Percentiles rank a stretch among this genome's conserved stretches.
Conservation (phyloP, 1,284 basidiomycete species). For the Tilletia indica region DNA sequence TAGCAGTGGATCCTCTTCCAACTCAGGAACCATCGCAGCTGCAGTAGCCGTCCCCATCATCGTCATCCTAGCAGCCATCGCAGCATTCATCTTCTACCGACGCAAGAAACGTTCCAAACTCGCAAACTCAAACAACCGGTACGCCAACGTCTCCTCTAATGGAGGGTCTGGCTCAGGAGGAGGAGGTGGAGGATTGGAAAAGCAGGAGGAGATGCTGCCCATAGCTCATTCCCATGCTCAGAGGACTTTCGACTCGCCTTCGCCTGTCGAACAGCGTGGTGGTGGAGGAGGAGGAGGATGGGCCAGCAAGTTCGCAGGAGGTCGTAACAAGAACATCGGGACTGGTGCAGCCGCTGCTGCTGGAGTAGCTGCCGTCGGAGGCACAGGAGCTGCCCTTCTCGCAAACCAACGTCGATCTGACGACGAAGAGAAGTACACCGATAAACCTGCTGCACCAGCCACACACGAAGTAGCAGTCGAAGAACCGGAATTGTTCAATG, state of each 20-base stretch:
- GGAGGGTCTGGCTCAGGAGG: not conserved
- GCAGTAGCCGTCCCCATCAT: constrained; percentile 15
- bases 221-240: constrained; percentile 6
- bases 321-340: not conserved
- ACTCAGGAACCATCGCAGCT: constrained; percentile 2
- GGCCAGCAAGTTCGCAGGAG: not conserved
- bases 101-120: not conserved
- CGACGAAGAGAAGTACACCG: constrained; percentile 8
- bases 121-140: not conserved
- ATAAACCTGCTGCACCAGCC: not conserved
- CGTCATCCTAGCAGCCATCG: constrained; percentile 13
- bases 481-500: not conserved
- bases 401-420: not conserved
- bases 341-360: not conserved
- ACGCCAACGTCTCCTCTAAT: not conserved
- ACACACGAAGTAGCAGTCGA: too few relatives aligned
- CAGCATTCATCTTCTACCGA: constrained; percentile 6
- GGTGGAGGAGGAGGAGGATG: not conserved
- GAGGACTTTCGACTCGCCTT: not conserved
- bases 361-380: not conserved
- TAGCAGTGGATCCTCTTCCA: not conserved
- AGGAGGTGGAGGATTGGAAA: not conserved
- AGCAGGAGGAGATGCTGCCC: constrained; percentile 13
- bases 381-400: not conserved
- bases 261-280: not conserved